Base-by-base conservation (phyloP, 495 filamentous ascomycete species). In the Hypoxylon subgilvum region DNA sequence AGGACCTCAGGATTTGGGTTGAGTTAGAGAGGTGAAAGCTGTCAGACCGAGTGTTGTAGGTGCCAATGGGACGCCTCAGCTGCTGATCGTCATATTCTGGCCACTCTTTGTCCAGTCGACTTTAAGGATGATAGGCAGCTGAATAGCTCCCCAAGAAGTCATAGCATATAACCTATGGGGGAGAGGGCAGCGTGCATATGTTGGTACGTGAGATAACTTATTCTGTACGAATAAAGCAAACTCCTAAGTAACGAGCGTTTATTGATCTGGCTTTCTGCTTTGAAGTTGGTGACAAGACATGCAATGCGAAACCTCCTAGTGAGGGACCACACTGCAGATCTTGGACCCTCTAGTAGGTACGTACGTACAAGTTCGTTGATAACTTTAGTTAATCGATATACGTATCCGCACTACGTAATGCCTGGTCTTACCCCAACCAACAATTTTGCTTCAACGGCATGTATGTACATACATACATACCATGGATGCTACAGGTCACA, bases 241-340 rank as follows among this genome's bases (percentile, higher is more conserved):
- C 39, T 48, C 45, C 38, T 41, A 13, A 14, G 13, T 19, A 51
- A 57, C 39, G 39, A 57, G 53, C 35, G 53, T 38, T 61, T 61
- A 19, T 43, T 22, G 36, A 27, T 27, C 23, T 27, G 23, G 4
- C 23, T 27, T 55, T 54, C 27, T 41, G 17, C 36, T 61, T 58
- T 38, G 46, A 21, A 44, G 30, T 63, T 36, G 40, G 52, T 51
- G 43, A 43, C 57, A 22, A 45, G 17, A 28, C 40, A 63, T 52
- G 52, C 59, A 52, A 63, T 52, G 52, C 59, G 59, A 63, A 63
- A 63, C 59, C 40, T 52, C n/a, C 46, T 44, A 62, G 41, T 41
- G 12, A 17, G 23, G 23, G 17, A 51, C 19, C 18, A 42, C 42
- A 43, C 43, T 49, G 44, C 52, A 56, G 52, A 55, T 55, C 52